These are phyloP conservation scores for Babesia ovis DNA, from an alignment of 169 alveolate genomes.

Conservation along the genomic window DNA sequence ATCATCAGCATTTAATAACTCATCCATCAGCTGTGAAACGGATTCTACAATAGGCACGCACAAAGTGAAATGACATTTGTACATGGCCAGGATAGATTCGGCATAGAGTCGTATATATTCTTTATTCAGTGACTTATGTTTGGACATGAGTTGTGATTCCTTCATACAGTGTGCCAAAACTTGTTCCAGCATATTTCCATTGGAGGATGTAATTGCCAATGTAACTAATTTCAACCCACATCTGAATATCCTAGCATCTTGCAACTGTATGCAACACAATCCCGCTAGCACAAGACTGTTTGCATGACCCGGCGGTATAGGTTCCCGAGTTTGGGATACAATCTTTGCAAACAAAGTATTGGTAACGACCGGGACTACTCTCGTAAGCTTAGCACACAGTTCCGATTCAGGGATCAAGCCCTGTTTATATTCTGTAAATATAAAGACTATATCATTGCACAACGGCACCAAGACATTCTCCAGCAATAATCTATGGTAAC, in stretches of 20 bases:
- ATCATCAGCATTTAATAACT: background rate
- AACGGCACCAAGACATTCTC: slow-evolving; percentile 34
- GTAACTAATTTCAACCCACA: slow-evolving; percentile 33
- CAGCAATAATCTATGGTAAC: slow-evolving; percentile 18
- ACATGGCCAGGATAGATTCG: slow-evolving; percentile 19
- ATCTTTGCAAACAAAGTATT: slow-evolving; percentile 26
- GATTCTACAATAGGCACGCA: background rate
- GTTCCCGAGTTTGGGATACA: background rate
- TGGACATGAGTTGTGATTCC: slow-evolving; percentile 8
- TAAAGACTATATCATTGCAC: slow-evolving; percentile 17
- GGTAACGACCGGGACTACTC: slow-evolving; percentile 15
- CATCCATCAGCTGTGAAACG: background rate
- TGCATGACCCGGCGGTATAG: background rate
- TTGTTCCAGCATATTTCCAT: slow-evolving; percentile 7
- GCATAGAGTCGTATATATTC: slow-evolving; percentile 10
- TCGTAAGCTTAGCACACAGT: background rate
- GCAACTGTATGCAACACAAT: slow-evolving; percentile 9
- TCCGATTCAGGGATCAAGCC: background rate
- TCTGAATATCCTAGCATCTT: background rate
- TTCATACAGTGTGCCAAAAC: slow-evolving; percentile 6
- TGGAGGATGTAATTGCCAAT: slow-evolving; percentile 23
- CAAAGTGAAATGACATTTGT: slow-evolving; percentile 2
- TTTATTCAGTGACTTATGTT: background rate
- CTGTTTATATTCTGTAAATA: background rate
- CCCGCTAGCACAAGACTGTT: background rate